These are phyloP conservation scores for Annona cherimola DNA, from an alignment of 164 flowering plant species.

Conservation along the genomic window DNA sequence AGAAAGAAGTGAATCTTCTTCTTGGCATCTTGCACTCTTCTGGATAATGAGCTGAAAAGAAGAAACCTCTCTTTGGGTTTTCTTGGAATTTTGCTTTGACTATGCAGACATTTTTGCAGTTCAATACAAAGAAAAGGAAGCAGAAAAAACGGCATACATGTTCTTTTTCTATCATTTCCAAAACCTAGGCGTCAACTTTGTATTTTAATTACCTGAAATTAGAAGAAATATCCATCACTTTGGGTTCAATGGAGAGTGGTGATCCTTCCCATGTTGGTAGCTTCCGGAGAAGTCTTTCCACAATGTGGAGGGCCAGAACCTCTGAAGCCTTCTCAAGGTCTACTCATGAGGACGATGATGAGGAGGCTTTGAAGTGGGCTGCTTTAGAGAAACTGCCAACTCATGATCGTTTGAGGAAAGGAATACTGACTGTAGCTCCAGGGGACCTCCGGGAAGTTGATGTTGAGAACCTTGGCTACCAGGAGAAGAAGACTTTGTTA, in stretches of 20 bases:
- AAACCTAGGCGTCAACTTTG: not conserved
- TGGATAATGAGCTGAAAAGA: not conserved
- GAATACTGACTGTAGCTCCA: constrained; percentile 2
- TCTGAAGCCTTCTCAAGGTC: constrained; percentile 16
- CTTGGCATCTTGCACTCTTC: not conserved
- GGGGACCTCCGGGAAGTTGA: constrained; percentile 57
- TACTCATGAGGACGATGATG: constrained; percentile 16
- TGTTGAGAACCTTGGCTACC: constrained; percentile 50
- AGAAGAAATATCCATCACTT: not conserved
- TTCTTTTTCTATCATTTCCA: not conserved
- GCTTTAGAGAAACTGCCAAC: constrained; percentile 23
- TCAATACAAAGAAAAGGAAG: not conserved
- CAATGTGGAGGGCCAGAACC: constrained; percentile 4
- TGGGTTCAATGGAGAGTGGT: constrained; percentile 4
- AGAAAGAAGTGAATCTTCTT: not conserved
- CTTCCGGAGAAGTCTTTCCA: constrained; percentile 3
- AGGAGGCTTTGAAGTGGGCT: constrained; percentile 25
- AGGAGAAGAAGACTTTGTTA: constrained; percentile 59
- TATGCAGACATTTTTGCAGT: not conserved
- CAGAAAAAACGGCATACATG: not conserved
- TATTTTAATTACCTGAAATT: not conserved
- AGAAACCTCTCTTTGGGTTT: not conserved
- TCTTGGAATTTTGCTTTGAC: not conserved
- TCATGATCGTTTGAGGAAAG: constrained; percentile 15
- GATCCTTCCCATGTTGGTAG: constrained; percentile 4